Base-by-base conservation (phyloP, 208 protist species). In the Leishmania amazonensis region DNA sequence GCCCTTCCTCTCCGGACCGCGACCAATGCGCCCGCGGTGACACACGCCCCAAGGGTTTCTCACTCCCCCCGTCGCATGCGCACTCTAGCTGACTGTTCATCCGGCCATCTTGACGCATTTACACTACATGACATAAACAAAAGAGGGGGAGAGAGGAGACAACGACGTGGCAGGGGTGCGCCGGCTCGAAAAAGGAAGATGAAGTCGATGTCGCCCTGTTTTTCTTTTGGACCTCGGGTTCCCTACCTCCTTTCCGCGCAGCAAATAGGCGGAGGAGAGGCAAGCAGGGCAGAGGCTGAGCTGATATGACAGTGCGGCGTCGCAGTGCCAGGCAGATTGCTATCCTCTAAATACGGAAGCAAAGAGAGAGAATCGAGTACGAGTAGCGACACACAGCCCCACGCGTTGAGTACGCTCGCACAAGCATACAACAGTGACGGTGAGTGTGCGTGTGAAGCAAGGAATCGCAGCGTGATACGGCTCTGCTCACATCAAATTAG, bases 41-140 rank as follows among this genome's bases (percentile, higher is more conserved):
- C 42, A 72, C 76, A 13, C 42, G 62, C 13, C 47, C 2, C 31
- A 64, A 51, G 70, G 73, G 71, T 31, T 49, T 84, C 24, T 81
- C 81, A 74, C 74, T 80, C 51, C 65, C 70, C 64, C 73, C 79
- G 42, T 82, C 73, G 57, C 62, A 80, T 76, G 78, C 67, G 78
- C 67, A 81, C 65, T 81, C 77, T 38, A 85, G 45, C 64, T 64
- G 77, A 53, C 82, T 79, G 49, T 57, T 79, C 82, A 85, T 81
- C 58, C 74, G 78, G 62, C 35, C 82, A 81, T 85, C 73, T 62
- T 85, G 38, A 74, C 72, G 78, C 82, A 81, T 85, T 62, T 38
- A 85, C 57, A n/a, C 64, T 58, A 62, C 49, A 49, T 60, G 11
- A 49, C 72, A 76, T 58, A 76, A 58, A 75, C 40, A 40, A 40